Evolutionary conservation across 2,329 filamentous ascomycete species (phyloP).

Genomic region (Hortaea werneckii): DNA sequence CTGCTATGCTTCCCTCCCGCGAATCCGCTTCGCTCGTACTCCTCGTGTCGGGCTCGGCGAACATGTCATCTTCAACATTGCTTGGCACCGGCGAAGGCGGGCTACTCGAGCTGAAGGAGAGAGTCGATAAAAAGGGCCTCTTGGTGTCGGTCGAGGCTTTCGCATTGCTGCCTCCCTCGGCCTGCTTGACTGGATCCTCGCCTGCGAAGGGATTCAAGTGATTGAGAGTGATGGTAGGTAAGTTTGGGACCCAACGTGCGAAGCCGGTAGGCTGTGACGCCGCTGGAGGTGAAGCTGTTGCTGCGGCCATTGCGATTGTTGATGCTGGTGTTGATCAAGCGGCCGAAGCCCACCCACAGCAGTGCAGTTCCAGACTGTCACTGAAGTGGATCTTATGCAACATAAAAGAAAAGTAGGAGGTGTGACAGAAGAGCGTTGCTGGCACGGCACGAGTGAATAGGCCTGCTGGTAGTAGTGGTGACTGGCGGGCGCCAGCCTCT

Average conservation of each 20-base stretch:
- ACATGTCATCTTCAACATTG: slow-evolving; percentile 21
- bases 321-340: too few species aligned
- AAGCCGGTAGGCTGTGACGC: slow-evolving; percentile 9
- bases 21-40: slow-evolving; percentile 20
- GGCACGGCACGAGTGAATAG: too few species aligned
- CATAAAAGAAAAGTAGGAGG: too few species aligned
- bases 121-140: slow-evolving; percentile 1
- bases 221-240: slow-evolving; percentile 19
- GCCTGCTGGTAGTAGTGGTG: background rate
- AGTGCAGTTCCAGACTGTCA: too few species aligned
- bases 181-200: slow-evolving; percentile 5
- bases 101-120: slow-evolving; percentile 3
- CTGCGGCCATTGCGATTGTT: slow-evolving; percentile 9
- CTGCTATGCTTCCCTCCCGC: slow-evolving; percentile 22
- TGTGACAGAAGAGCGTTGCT: too few species aligned
- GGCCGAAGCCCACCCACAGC: too few species aligned
- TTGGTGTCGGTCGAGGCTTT: background rate
- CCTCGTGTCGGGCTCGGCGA: slow-evolving; percentile 23
- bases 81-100: slow-evolving; percentile 17
- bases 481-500: background rate
- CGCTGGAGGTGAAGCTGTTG: slow-evolving; percentile 4
- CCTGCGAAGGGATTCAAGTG: slow-evolving; percentile 21
- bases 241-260: slow-evolving; percentile 20
- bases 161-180: slow-evolving; percentile 1
- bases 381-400: too few species aligned